Evolutionary conservation across 2,329 filamentous ascomycete genomes (phyloP).

Genomic region (Gliomastix tumulicola): DNA sequence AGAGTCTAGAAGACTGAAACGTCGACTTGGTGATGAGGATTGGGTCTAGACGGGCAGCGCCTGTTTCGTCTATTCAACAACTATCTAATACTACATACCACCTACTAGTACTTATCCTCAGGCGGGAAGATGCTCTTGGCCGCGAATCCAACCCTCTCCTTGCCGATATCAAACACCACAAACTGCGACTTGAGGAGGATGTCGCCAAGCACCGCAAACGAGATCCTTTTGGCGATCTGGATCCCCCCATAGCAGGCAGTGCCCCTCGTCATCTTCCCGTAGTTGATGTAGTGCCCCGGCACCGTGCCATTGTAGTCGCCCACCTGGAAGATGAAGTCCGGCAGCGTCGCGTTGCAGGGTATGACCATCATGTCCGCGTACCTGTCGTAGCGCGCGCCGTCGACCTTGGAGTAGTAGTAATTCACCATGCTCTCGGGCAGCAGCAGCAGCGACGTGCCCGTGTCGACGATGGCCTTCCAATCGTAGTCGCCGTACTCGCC

Average conservation of each 20-base stretch:
- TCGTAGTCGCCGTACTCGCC: slow-evolving; percentile 15
- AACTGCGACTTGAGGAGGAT: slow-evolving; percentile 36
- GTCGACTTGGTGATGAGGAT: too few relatives aligned
- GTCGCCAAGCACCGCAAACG: slow-evolving; percentile 31
- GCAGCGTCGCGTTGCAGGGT: slow-evolving; percentile 45
- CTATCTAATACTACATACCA: too few relatives aligned
- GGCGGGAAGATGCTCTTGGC: slow-evolving; percentile 21
- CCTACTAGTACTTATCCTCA: too few relatives aligned
- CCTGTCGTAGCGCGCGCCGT: slow-evolving; percentile 36
- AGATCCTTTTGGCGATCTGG: slow-evolving; percentile 24
- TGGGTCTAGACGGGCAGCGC: too few relatives aligned
- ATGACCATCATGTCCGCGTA: slow-evolving; percentile 49
- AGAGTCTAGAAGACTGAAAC: too few relatives aligned
- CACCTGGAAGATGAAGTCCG: slow-evolving; percentile 27
- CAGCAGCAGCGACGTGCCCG: slow-evolving; percentile 61
- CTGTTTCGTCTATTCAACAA: too few relatives aligned
- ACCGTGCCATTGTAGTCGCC: slow-evolving; percentile 23
- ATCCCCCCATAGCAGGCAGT: slow-evolving; percentile 26
- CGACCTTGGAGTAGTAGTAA: slow-evolving; percentile 53
- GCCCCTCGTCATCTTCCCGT: slow-evolving; percentile 14
- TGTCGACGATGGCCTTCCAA: slow-evolving; percentile 57
- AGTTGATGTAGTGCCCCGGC: slow-evolving; percentile 29
- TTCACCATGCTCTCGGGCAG: slow-evolving; percentile 44
- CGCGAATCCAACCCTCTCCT: slow-evolving; percentile 25
- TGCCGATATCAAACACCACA: slow-evolving; percentile 29